These are phyloP conservation scores for Tetrapisispora phaffii DNA, from an alignment of 805 yeast species.

Conservation along the genomic window DNA sequence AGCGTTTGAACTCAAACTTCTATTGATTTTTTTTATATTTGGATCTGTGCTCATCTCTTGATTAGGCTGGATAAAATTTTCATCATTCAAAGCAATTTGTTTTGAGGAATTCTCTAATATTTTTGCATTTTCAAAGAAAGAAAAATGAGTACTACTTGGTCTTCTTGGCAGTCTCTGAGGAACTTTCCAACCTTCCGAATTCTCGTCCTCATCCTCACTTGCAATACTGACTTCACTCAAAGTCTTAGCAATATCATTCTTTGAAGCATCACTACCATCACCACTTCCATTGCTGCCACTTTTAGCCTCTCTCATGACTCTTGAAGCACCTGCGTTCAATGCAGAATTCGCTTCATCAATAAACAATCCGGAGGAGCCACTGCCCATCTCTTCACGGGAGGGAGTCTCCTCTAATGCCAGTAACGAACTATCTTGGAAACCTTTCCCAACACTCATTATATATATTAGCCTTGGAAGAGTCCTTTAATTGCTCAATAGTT, in stretches of 20 bases:
- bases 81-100: slow-evolving; percentile 24
- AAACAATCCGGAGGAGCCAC: slow-evolving; percentile 10
- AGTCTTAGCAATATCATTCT: neutral
- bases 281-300: neutral
- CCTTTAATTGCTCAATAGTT: too few relatives aligned
- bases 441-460: slow-evolving; percentile 3
- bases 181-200: slow-evolving; percentile 2
- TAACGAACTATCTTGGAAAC: slow-evolving; percentile 8
- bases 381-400: slow-evolving; percentile 18
- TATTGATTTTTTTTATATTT: slow-evolving; percentile 1
- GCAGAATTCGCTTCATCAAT: slow-evolving; percentile 3
- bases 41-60: slow-evolving; percentile 1
- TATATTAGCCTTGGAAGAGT: neutral
- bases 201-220: slow-evolving; percentile 2
- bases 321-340: neutral
- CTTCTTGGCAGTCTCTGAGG: neutral
- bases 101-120: slow-evolving; percentile 26
- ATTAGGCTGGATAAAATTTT: slow-evolving; percentile 12
- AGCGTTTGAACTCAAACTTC: slow-evolving; percentile 22
- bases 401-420: slow-evolving; percentile 23
- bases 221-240: slow-evolving; percentile 1
- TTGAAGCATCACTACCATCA: neutral
- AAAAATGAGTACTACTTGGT: slow-evolving; percentile 20
- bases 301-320: neutral
- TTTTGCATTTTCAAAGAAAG: slow-evolving; percentile 27